Evolutionary conservation across 179 eudicot genomes (phyloP), one percentile per base, ranked within the genome.

Genomic region (Spinacia oleracea): DNA sequence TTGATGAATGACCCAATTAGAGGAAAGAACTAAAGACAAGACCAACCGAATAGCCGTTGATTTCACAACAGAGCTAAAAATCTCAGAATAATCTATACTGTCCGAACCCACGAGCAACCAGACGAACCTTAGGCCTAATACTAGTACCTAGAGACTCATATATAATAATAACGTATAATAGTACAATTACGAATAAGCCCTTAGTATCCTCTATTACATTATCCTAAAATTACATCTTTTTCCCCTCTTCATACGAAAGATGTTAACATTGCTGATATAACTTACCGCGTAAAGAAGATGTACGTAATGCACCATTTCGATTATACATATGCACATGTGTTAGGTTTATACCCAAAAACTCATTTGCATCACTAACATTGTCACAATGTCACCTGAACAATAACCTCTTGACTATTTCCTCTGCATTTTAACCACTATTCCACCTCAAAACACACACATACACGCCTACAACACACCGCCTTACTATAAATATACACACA

Each of bases 341-440:
- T 72, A 16, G 58, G 75, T 50, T 31, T 31, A 2, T 20, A 5
- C 34, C 48, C 58, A 16, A 70, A 70, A 4, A 70, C 6, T 65
- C 43, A 35, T 9, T 9, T 9, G 9, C 40, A 9, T 16, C 16
- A 40, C 20, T 7, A 23, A 23, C 35, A 68, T n/a, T 43, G 31
- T 42, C 3, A 43, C 55, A 23, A 10, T 43, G 73, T 72, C 50
- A 71, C 80, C 40, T 38, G 40, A 38, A 6, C 40, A 38, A 6
- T 38, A 38, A 38, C 40, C 70, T 55, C 58, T 78, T 82, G 84
- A 82, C 81, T 68, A 50, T 23, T 66, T 82, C 84, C 29, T 25
- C 78, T 27, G 7, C 10, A 32, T 29, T 38, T 63, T n/a, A 81
- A 77, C 83, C 29, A 71, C 73, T 53, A 51, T 74, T 65, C 66